Conservation (phyloP, 768 basidiomycete genomes). For the Suillus clintonianus region DNA sequence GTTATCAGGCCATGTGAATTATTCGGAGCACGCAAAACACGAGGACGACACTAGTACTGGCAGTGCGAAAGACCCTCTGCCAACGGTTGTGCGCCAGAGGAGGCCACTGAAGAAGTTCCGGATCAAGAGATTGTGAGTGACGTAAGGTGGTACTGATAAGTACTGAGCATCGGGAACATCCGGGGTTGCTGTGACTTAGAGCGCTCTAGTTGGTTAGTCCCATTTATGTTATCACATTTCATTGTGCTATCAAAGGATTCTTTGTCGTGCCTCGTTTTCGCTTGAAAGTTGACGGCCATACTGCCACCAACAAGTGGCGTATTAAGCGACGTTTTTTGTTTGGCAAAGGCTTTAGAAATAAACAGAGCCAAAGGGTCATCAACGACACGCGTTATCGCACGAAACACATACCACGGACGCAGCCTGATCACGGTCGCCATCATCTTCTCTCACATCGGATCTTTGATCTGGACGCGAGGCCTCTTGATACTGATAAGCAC, state of each 20-base stretch:
- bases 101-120: background rate
- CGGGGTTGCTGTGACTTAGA: background rate
- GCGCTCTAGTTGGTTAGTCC: background rate
- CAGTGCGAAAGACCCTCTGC: background rate
- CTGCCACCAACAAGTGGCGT: background rate
- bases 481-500: slow-evolving; percentile 1
- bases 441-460: background rate
- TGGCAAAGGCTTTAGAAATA: slow-evolving; percentile 5
- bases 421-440: background rate
- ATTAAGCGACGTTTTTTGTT: background rate
- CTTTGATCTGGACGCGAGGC: background rate
- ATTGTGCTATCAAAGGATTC: background rate
- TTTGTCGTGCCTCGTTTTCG: background rate
- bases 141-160: background rate
- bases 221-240: background rate
- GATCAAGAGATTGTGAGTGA: background rate
- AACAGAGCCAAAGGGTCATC: background rate
- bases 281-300: background rate
- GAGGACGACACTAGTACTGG: background rate
- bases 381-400: background rate
- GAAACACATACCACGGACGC: background rate
- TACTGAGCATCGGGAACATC: background rate
- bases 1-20: background rate
- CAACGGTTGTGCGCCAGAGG: background rate
- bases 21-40: background rate